These are phyloP conservation scores for Eleusine indica DNA, from an alignment of 176 grass and related monocot genomes.

Conservation along the genomic window DNA sequence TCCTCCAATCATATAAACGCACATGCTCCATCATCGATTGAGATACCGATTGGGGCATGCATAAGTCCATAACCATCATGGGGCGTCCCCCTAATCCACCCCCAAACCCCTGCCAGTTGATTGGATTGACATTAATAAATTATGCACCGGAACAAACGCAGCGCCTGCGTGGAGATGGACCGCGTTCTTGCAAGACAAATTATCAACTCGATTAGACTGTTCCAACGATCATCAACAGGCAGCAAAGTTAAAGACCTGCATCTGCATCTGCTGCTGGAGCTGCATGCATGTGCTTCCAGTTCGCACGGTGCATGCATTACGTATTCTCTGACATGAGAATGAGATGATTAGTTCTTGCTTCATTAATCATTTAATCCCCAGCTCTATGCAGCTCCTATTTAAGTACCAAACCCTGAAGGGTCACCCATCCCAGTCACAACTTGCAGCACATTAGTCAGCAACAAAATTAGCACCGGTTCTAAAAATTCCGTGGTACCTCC, in stretches of 20 bases:
- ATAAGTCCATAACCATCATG: not conserved
- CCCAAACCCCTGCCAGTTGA: not conserved
- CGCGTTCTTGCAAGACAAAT: conserved; percentile 20
- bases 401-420: not conserved
- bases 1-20: not conserved
- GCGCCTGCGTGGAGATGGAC: not conserved
- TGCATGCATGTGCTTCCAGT: conserved; percentile 1
- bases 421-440: not conserved
- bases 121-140: not conserved
- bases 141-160: not conserved
- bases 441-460: not conserved
- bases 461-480: not conserved
- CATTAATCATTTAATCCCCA: not conserved
- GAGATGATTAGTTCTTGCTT: not conserved
- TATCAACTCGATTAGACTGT: not conserved
- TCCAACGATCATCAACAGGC: not conserved
- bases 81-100: not conserved
- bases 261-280: not conserved
- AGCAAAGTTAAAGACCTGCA: not conserved
- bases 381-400: not conserved
- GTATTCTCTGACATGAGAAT: conserved; percentile 25
- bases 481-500: not conserved
- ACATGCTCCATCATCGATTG: not conserved
- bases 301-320: conserved; percentile 11
- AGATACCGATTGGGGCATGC: not conserved